phyloP scores from a whole-genome alignment of 345 rosid genomes.

The Eucalyptus curtisii region DNA sequence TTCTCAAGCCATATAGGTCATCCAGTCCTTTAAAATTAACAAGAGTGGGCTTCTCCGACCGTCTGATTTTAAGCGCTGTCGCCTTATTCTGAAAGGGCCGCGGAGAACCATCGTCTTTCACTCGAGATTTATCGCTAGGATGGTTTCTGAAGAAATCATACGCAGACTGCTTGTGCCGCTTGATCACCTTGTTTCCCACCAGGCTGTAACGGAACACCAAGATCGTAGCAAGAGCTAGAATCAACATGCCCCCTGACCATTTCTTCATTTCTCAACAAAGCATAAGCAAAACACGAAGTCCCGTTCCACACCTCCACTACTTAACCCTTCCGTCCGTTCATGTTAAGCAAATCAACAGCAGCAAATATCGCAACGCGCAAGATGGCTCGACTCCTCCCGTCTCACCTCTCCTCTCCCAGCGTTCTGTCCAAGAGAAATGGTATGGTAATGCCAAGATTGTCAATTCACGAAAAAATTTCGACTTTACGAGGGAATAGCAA shows the following conservation, averaged over 20 bases:
- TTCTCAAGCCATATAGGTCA: constrained; percentile 36
- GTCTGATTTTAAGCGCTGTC: background rate
- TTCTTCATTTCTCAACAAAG: constrained; percentile 28
- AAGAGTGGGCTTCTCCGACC: constrained; percentile 23
- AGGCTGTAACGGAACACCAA: constrained; percentile 41
- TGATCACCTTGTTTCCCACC: constrained; percentile 16
- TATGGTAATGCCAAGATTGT: background rate
- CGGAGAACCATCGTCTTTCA: background rate
- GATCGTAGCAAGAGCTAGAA: constrained; percentile 41
- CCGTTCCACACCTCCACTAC: background rate
- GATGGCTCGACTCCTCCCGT: background rate
- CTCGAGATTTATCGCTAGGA: constrained; percentile 12
- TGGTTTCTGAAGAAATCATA: constrained; percentile 31
- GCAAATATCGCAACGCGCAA: background rate
- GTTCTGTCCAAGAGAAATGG: background rate
- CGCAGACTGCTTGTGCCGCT: constrained; percentile 19
- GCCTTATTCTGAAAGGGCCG: constrained; percentile 2
- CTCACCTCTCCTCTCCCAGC: background rate
- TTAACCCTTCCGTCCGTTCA: background rate
- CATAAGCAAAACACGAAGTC: background rate
- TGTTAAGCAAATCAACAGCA: background rate
- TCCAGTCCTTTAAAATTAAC: constrained; percentile 36
- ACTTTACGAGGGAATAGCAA: background rate
- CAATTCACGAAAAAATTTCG: background rate
- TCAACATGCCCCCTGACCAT: constrained; percentile 67